phyloP scores from a whole-genome alignment of 1,284 basidiomycete species.

The Vanrija sp. region DNA sequence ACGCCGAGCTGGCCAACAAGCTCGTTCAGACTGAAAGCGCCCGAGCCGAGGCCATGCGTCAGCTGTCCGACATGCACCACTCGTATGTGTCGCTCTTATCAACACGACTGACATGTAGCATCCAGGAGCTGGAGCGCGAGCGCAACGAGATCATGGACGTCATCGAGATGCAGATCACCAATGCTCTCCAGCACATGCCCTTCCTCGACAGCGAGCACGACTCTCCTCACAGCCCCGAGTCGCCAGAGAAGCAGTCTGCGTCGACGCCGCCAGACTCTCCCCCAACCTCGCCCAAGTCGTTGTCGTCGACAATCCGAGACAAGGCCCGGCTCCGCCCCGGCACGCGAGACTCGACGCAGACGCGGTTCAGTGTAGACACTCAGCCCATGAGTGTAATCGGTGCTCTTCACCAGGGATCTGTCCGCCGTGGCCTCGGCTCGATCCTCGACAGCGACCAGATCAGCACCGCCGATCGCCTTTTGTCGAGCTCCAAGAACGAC shows the following conservation, averaged over 20 bases:
- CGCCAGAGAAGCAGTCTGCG: not conserved
- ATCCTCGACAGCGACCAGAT: slow-evolving; percentile 16
- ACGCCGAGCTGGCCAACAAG: slow-evolving; percentile 36
- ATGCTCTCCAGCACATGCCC: slow-evolving; percentile 29
- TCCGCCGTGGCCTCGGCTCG: slow-evolving; percentile 13
- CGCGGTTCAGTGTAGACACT: slow-evolving; percentile 18
- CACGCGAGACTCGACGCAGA: slow-evolving; percentile 23
- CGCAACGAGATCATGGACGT: slow-evolving; percentile 45
- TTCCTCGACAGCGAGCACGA: slow-evolving; percentile 5
- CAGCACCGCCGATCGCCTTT: slow-evolving; percentile 14
- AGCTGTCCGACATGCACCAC: slow-evolving; percentile 47
- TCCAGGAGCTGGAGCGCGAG: slow-evolving; percentile 46
- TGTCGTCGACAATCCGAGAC: not conserved
- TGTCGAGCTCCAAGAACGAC: slow-evolving; percentile 14
- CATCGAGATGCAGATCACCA: slow-evolving; percentile 43
- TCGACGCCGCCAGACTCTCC: slow-evolving; percentile 3
- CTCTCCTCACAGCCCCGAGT: not conserved
- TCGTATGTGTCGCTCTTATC: slow-evolving; percentile 20
- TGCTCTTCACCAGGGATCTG: slow-evolving; percentile 15
- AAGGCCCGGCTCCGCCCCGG: slow-evolving; percentile 9
- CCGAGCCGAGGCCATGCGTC: slow-evolving; percentile 44
- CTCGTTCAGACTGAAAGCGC: slow-evolving; percentile 43
- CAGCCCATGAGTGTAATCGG: slow-evolving; percentile 22
- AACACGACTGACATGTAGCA: slow-evolving; percentile 17
- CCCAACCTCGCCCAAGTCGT: slow-evolving; percentile 3